Conservation (phyloP, 306 rosid genomes). For the Mimosa bimucronata region DNA sequence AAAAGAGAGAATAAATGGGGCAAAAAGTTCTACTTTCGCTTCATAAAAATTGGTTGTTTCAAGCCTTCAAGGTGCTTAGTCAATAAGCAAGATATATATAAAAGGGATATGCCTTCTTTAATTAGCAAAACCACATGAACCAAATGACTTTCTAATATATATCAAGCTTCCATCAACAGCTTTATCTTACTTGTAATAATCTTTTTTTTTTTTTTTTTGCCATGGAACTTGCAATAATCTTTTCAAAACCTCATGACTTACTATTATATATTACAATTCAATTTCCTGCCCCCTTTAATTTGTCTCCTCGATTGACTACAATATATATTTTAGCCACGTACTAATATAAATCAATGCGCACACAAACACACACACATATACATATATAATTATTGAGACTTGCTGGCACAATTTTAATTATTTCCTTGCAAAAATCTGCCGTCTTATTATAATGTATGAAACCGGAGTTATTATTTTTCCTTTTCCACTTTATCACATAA, state of each 20-base stretch:
- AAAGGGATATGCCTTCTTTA: not conserved
- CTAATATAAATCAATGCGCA: not conserved
- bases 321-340: not conserved
- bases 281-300: not conserved
- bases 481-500: not conserved
- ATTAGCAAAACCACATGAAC: not conserved
- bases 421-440: not conserved
- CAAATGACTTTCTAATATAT: not conserved
- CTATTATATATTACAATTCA: not conserved
- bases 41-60: not conserved
- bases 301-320: not conserved
- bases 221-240: slow-evolving; percentile 9
- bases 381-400: not conserved
- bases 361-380: too few relatives aligned
- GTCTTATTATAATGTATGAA: not conserved
- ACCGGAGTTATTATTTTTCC: not conserved
- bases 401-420: not conserved
- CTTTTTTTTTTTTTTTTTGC: too few relatives aligned
- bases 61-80: not conserved
- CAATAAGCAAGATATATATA: not conserved
- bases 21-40: not conserved
- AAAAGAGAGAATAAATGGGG: slow-evolving; percentile 2
- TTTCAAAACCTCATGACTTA: not conserved
- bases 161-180: not conserved
- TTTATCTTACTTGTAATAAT: not conserved